Conservation (phyloP, 83 land plant species). For the Diphasiastrum complanatum region DNA sequence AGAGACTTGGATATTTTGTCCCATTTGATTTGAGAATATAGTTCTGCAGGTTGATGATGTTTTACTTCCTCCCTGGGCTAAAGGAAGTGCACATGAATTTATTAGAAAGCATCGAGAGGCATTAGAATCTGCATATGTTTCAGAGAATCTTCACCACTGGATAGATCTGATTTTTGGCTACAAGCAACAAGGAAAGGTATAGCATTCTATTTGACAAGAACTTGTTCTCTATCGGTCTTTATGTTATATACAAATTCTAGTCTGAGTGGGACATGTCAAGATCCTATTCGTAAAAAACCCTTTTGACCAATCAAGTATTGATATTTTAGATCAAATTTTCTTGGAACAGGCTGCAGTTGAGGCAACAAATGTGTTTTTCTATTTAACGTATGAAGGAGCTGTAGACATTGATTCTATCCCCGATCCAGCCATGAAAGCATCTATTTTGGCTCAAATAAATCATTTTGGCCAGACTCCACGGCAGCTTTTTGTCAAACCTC, state of each 20-base stretch:
- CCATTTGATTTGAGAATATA: too few species aligned
- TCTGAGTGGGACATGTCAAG: too few species aligned
- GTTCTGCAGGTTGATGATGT: conserved; percentile 86
- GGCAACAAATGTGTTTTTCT: conserved; percentile 94
- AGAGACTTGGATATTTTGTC: too few species aligned
- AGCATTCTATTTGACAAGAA: too few species aligned
- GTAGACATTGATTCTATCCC: conserved; percentile 90
- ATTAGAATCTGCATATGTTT: conserved; percentile 88
- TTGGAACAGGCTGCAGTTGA: conserved; percentile 86
- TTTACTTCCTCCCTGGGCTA: conserved; percentile 95
- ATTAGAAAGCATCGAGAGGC: conserved; percentile 94
- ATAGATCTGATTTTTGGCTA: conserved; percentile 97
- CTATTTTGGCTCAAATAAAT: conserved; percentile 94
- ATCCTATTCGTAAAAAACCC: not conserved
- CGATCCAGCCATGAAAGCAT: conserved; percentile 98
- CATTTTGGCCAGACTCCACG: conserved; percentile 99
- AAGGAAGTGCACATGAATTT: conserved; percentile 97
- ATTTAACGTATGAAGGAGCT: conserved; percentile 95
- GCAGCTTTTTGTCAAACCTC: conserved; percentile 90
- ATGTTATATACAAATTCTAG: not conserved
- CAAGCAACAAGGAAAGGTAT: conserved; percentile 97
- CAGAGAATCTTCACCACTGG: conserved; percentile 99
- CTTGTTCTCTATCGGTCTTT: not conserved
- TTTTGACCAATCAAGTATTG: not conserved
- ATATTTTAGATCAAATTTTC: not conserved